Percentiles rank a stretch among this genome's conserved stretches.
Evolutionary conservation across 768 basidiomycete species (phyloP).

Genomic region (Grammothele lineata): DNA sequence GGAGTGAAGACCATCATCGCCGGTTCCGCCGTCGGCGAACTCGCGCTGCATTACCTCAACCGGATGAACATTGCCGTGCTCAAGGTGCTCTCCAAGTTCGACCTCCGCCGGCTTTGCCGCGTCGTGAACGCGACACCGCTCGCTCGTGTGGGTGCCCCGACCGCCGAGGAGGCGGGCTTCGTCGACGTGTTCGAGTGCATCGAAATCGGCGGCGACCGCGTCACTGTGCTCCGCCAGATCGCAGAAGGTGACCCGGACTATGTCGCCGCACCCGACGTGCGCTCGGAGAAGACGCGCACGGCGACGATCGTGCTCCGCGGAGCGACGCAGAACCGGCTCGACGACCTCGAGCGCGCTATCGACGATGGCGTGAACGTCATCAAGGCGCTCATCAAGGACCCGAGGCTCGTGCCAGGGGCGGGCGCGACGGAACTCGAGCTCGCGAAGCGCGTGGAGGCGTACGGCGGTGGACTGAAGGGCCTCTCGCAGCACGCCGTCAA

Average conservation of each 20-base stretch:
- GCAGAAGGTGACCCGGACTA: constrained; percentile 60
- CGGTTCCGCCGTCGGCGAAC: constrained; percentile 89
- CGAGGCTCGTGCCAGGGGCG: constrained; percentile 87
- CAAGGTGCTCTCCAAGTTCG: constrained; percentile 97
- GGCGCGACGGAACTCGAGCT: constrained; percentile 94
- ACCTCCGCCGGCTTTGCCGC: constrained; percentile 88
- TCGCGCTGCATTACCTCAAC: constrained; percentile 96
- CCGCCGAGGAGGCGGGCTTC: constrained; percentile 91
- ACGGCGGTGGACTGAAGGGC: constrained; percentile 85
- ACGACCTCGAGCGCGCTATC: constrained; percentile 93
- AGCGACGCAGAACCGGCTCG: constrained; percentile 89
- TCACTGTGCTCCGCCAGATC: constrained; percentile 91
- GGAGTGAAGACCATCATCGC: constrained; percentile 94
- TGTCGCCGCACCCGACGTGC: constrained; percentile 36
- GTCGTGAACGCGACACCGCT: constrained; percentile 96
- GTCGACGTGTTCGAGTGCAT: constrained; percentile 93
- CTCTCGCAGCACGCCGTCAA: constrained; percentile 92
- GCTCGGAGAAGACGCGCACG: constrained; percentile 78
- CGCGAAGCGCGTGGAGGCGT: constrained; percentile 76
- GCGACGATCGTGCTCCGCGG: constrained; percentile 95
- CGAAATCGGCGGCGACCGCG: constrained; percentile 96
- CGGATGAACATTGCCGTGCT: constrained; percentile 90
- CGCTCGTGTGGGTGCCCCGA: constrained; percentile 93
- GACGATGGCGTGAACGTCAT: constrained; percentile 98
- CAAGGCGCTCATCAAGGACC: constrained; percentile 87